Base-by-base conservation (phyloP, 345 rosid species). In the Turnera subulata region DNA sequence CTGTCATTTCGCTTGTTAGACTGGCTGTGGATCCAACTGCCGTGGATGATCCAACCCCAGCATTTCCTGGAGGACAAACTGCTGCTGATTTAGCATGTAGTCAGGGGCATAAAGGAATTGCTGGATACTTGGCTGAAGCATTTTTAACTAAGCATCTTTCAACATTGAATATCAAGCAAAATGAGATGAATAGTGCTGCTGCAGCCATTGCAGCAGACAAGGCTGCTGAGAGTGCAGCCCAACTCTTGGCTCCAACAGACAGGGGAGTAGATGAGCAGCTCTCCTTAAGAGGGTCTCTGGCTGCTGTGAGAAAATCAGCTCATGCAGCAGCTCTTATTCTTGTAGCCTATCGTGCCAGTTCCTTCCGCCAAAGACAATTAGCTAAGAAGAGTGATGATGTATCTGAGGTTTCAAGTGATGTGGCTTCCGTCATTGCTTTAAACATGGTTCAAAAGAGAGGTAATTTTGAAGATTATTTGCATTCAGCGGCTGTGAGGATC, bases 31-130 rank as follows among this genome's bases (percentile, higher is more conserved):
- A 76, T 62, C 82, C 83, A 1, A 77, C 85, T 40, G 80, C 84
- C 16, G 80, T 81, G 49, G 82, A 78, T 17, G 91, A 84, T 61
- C 91, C 91, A 51, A 81, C 76, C 14, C 53, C 82, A 58, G 55
- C 65, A n/a, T 76, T 59, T 62, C 87, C 85, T 7, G 85, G 82
- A 45, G 91, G 91, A 58, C 70, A 59, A 70, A 77, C 76, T 20
- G 85, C 84, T 9, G 84, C 85, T 22, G 91, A 84, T 60, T 63
- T 82, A 65, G 91, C 87, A 45, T 82, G 87, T 33, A 64, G 60
- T 35, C 73, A 71, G 62, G 85, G 91, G 22, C 83, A 84, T 59
- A 84, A 78, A 74, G 91, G 91, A 59, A 82, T 84, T 13, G 80
- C 84, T 61, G 91, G 80, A 53, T 82, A 74, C 69, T 64, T 80